Percentiles rank a stretch among this genome's conserved stretches.
These are phyloP conservation scores for Mycena rosella DNA, from an alignment of 768 basidiomycete species.

Conservation along the genomic window DNA sequence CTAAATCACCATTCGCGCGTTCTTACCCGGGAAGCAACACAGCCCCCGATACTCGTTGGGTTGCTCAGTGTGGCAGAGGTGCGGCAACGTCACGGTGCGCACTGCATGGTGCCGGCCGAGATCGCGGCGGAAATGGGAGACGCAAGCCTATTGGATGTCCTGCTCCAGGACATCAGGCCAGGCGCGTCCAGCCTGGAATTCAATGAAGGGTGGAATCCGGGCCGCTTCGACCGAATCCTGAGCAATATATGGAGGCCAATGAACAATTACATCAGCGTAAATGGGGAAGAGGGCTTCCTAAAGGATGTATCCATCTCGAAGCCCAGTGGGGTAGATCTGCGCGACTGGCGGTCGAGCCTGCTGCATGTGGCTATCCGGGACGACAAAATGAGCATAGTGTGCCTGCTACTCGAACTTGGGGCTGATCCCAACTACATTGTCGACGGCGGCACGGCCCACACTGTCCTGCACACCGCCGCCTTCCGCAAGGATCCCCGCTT, in stretches of 20 bases:
- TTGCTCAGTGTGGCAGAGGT: not conserved
- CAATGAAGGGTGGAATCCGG: not conserved
- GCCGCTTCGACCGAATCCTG: not conserved
- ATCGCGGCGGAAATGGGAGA: not conserved
- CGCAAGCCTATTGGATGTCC: not conserved
- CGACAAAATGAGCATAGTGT: conserved; percentile 24
- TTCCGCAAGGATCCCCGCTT: conserved; percentile 12
- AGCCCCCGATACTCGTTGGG: not conserved
- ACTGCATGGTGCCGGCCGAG: not conserved
- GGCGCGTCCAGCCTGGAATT: not conserved
- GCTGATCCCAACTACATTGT: conserved; percentile 18
- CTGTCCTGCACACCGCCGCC: conserved; percentile 24
- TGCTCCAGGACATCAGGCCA: not conserved
- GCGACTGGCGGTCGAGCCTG: conserved; percentile 27
- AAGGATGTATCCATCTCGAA: not conserved
- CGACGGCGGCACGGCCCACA: conserved; percentile 20
- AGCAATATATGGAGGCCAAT: not conserved
- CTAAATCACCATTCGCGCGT: conserved; percentile 29
- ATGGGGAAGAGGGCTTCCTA: not conserved
- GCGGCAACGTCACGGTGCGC: not conserved
- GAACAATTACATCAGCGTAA: not conserved
- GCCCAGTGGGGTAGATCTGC: not conserved
- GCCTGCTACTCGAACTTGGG: conserved; percentile 30
- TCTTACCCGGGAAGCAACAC: not conserved
- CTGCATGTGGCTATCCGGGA: conserved; percentile 32